Conservation (phyloP, 202 grass and related monocot genomes). For the Panicum virgatum region DNA sequence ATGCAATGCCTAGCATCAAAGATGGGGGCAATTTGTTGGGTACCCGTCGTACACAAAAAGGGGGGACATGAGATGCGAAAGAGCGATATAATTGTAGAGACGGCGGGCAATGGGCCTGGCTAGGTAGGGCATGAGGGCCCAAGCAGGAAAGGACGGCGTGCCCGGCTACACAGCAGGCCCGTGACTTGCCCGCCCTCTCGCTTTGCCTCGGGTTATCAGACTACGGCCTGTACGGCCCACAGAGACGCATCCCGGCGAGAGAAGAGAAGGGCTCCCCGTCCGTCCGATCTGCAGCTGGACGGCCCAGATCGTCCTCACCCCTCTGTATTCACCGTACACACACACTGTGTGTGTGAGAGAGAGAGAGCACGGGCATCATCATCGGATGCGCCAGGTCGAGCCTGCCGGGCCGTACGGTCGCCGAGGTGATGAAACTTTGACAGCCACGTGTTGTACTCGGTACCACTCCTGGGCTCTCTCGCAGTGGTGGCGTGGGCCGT, state of each 20-base stretch:
- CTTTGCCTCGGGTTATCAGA: background rate
- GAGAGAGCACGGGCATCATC: background rate
- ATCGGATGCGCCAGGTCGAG: background rate
- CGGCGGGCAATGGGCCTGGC: background rate
- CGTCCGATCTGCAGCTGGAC: background rate
- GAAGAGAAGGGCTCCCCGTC: background rate
- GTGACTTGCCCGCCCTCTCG: background rate
- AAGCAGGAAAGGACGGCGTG: constrained; percentile 7
- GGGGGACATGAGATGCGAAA: too few species aligned
- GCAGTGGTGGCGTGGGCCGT: background rate
- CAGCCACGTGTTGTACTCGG: background rate
- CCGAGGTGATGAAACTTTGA: constrained; percentile 32
- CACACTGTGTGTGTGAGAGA: background rate
- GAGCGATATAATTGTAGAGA: background rate
- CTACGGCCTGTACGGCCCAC: constrained; percentile 50
- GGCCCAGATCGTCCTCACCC: constrained; percentile 5
- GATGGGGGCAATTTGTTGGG: too few species aligned
- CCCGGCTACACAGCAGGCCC: background rate
- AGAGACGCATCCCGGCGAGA: background rate
- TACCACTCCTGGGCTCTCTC: background rate
- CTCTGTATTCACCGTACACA: too few species aligned
- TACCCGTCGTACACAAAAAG: too few species aligned
- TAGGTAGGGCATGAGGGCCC: background rate
- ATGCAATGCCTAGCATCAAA: too few species aligned
- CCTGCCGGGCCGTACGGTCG: background rate